Evolutionary conservation across 2,329 filamentous ascomycete genomes (phyloP).

Genomic region (Aspergillus sergii): DNA sequence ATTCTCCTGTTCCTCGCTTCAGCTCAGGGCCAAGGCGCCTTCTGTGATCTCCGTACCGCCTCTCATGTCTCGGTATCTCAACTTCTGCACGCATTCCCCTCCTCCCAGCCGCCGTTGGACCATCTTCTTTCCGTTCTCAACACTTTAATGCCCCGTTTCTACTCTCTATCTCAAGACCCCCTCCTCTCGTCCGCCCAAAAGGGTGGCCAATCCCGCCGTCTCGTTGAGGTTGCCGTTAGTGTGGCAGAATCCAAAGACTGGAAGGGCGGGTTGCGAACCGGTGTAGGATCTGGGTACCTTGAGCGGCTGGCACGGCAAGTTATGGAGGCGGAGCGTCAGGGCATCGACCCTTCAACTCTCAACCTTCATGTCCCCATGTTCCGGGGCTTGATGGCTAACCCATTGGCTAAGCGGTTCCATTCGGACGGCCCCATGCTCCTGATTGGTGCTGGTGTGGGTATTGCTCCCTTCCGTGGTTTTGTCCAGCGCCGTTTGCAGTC

Average conservation of each 20-base stretch:
- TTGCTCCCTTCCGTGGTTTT: conserved; percentile 96
- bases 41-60: conserved; percentile 91
- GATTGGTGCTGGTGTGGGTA: conserved; percentile 93
- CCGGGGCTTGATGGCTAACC: conserved; percentile 96
- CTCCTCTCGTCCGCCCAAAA: conserved; percentile 73
- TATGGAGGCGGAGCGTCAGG: conserved; percentile 66
- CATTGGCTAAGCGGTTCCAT: conserved; percentile 86
- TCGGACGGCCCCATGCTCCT: conserved; percentile 96
- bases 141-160: conserved; percentile 95
- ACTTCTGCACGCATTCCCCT: conserved; percentile 88
- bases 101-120: conserved; percentile 83
- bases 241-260: conserved; percentile 86
- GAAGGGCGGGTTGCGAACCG: conserved; percentile 71
- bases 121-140: conserved; percentile 77
- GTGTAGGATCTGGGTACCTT: conserved; percentile 90
- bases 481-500: conserved; percentile 92
- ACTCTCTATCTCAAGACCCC: conserved; percentile 95
- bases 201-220: conserved; percentile 70
- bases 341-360: conserved; percentile 52
- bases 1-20: conserved; percentile 84
- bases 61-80: conserved; percentile 84
- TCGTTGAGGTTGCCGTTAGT: conserved; percentile 96
- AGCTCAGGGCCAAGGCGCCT: conserved; percentile 85
- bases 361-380: conserved; percentile 92
- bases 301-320: conserved; percentile 78